Base-by-base conservation (phyloP, 306 rosid genomes). In the Datisca glomerata region DNA sequence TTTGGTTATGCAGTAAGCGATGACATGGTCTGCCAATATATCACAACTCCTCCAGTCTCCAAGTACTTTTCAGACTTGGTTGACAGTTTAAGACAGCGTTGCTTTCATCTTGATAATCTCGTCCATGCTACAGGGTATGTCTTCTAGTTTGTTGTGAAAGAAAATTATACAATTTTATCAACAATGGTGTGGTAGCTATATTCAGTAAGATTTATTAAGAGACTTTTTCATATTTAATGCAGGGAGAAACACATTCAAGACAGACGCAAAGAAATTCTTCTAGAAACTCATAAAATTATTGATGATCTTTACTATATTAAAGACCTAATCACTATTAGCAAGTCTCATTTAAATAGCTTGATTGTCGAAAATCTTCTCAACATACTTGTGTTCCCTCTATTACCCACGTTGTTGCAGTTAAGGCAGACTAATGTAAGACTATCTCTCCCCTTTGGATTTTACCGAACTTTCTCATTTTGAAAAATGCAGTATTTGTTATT, bases 1-100 rank as follows among this genome's bases (percentile, higher is more conserved):
- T n/a, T 69, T 80, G 61, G 58, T 61, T 68, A 17, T 71, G 76
- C 93, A 85, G 87, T 74, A 70, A 49, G 81, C n/a, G 93, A 85
- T 69, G 77, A 56, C 45, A 66, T 64, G 79, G 77, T 69, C 38
- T 74, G 40, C 59, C 74, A 71, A 68, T 85, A 70, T 56, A 80
- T 85, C 49, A 63, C 70, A 18, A 50, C 75, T 64, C 70, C 87
- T 63, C 86, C 95, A 53, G 79, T 71, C 65, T 85, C 95, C 37
- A 65, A 69, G 33, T 80, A 85, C 69, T 76, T 85, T 69, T 80
- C 85, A 35, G 79, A 71, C 54, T 69, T 76, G 71, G 77, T 76
- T 71, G 44, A 43, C 55, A 69, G 64, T 55, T 49, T 80, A 64
- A 69, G 53, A 57, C 72, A 69, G 37, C 67, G 73, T 45, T 80